Conservation (phyloP, 1,139 yeast genomes). For the Debaryomyces subglobosus region DNA sequence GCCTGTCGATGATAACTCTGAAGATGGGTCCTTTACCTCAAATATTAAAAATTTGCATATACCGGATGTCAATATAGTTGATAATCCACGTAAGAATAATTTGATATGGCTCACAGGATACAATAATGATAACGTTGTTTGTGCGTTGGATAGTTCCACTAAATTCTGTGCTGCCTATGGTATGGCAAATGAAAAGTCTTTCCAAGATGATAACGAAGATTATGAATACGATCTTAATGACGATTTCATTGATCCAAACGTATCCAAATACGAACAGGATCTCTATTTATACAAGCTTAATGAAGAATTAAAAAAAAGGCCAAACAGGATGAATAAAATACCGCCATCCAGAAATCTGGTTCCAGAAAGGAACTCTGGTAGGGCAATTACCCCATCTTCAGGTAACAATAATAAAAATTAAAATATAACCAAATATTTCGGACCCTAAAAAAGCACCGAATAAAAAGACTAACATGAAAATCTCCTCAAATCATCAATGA, state of each 20-base stretch:
- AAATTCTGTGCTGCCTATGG: conserved; percentile 31
- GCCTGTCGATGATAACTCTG: not conserved
- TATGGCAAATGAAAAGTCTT: conserved; percentile 10
- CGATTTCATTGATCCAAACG: conserved; percentile 5
- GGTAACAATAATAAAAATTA: conserved; percentile 3
- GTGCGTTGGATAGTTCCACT: conserved; percentile 32
- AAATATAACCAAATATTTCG: not conserved
- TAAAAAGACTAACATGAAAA: too few relatives aligned
- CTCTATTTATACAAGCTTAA: conserved; percentile 2
- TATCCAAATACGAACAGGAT: conserved; percentile 6
- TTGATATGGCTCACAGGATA: conserved; percentile 19
- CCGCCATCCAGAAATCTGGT: not conserved
- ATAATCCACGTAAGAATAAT: conserved; percentile 8
- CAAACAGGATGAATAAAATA: not conserved
- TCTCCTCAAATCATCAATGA: not conserved
- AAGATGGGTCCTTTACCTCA: not conserved
- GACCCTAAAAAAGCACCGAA: too few relatives aligned
- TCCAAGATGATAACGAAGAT: conserved; percentile 1
- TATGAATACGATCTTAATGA: conserved; percentile 5
- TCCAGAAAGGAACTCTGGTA: not conserved
- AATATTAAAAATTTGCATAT: conserved; percentile 8
- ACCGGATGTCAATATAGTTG: conserved; percentile 10
- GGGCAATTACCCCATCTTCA: not conserved
- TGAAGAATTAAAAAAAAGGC: not conserved
- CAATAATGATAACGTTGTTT: conserved; percentile 33